Evolutionary conservation across 768 basidiomycete species (phyloP).

Genomic region (Russula sp.): DNA sequence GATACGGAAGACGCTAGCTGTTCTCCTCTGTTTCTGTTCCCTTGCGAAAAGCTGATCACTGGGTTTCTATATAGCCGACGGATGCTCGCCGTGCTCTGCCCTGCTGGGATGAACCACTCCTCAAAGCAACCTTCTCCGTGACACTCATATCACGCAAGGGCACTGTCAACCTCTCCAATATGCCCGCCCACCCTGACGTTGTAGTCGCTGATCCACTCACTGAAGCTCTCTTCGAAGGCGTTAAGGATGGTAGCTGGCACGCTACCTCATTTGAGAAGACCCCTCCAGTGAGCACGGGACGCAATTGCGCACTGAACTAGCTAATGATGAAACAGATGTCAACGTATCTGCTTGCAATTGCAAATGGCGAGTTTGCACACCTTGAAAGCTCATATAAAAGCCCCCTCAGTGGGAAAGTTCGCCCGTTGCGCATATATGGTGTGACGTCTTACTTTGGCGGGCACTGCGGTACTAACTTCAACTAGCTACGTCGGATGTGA

Average conservation of each 20-base stretch:
- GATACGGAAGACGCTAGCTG: background rate
- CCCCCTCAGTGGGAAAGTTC: slow-evolving; percentile 68
- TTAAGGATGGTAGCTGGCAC: slow-evolving; percentile 55
- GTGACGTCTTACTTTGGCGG: slow-evolving; percentile 18
- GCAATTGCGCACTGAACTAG: background rate
- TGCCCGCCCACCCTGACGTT: slow-evolving; percentile 57
- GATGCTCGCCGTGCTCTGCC: slow-evolving; percentile 78
- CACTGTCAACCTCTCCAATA: slow-evolving; percentile 80
- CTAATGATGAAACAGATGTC: slow-evolving; percentile 48
- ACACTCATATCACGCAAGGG: slow-evolving; percentile 72
- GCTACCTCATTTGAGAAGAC: slow-evolving; percentile 75
- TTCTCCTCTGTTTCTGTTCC: background rate
- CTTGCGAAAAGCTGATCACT: background rate
- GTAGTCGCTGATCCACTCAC: slow-evolving; percentile 30
- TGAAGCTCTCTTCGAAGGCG: slow-evolving; percentile 19
- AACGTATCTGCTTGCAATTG: slow-evolving; percentile 82
- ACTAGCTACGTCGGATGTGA: slow-evolving; percentile 70
- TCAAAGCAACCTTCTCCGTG: slow-evolving; percentile 78
- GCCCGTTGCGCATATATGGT: slow-evolving; percentile 85
- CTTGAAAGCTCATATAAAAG: slow-evolving; percentile 71
- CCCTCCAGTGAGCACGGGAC: slow-evolving; percentile 43
- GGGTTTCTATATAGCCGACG: slow-evolving; percentile 51
- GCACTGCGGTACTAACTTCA: slow-evolving; percentile 9
- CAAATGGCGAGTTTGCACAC: slow-evolving; percentile 71
- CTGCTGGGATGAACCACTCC: slow-evolving; percentile 88